Conservation (phyloP, 176 grass and related monocot genomes). For the Microstegium vimineum region DNA sequence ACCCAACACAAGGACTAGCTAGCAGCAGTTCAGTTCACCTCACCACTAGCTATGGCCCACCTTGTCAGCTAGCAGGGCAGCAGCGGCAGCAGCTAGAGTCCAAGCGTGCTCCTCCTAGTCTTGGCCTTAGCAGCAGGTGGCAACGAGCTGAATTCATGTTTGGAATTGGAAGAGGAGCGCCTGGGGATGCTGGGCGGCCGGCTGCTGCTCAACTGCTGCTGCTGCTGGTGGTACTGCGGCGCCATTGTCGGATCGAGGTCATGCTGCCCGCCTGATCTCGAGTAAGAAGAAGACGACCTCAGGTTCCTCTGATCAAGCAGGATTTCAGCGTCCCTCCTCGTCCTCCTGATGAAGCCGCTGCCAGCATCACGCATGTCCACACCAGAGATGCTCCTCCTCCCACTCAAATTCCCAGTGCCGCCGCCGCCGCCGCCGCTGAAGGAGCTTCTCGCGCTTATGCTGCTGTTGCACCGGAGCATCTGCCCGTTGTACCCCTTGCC, state of each 20-base stretch:
- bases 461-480: slow-evolving; percentile 75
- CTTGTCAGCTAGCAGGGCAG: not conserved
- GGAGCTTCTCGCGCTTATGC: slow-evolving; percentile 60
- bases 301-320: slow-evolving; percentile 64
- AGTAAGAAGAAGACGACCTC: slow-evolving; percentile 37
- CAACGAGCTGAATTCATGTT: slow-evolving; percentile 8
- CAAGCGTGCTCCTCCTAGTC: slow-evolving; percentile 37
- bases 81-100: slow-evolving; percentile 20
- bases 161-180: slow-evolving; percentile 28
- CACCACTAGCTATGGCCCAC: not conserved
- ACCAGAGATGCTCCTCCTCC: slow-evolving; percentile 51
- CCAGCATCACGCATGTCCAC: slow-evolving; percentile 33
- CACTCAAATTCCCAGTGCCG: slow-evolving; percentile 15
- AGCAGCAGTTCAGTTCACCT: not conserved
- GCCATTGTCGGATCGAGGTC: slow-evolving; percentile 28
- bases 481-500: slow-evolving; percentile 40
- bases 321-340: slow-evolving; percentile 62
- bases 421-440: no score
- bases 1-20: slow-evolving; percentile 22
- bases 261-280: slow-evolving; percentile 15
- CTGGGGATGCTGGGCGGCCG: slow-evolving; percentile 20
- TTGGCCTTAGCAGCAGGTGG: slow-evolving; percentile 4
- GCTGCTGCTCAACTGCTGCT: slow-evolving; percentile 17
- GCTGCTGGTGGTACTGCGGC: not conserved
- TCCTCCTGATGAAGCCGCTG: slow-evolving; percentile 47